These are phyloP conservation scores for Geosmithia morbida DNA, from an alignment of 2,329 filamentous ascomycete species.

Conservation along the genomic window DNA sequence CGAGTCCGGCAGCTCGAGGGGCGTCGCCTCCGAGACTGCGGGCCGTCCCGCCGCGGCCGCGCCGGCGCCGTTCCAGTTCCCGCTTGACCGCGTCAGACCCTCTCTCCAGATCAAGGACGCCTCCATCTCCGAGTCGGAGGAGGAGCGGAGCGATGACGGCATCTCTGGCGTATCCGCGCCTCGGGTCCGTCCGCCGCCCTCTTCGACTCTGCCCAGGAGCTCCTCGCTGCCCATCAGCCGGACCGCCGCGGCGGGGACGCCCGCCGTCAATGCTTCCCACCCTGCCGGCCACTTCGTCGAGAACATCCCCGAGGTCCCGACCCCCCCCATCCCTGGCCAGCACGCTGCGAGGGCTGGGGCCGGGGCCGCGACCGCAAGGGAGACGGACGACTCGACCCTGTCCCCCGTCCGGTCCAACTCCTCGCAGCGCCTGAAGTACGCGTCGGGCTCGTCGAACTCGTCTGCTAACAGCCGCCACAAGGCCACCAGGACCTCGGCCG, in stretches of 20 bases:
- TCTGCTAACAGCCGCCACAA: constrained; percentile 36
- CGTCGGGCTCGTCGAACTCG: constrained; percentile 35
- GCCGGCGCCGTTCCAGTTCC: constrained; percentile 9
- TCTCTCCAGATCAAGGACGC: constrained; percentile 12
- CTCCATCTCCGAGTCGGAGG: constrained; percentile 28
- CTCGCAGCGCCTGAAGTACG: constrained; percentile 24
- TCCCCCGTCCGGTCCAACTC: constrained; percentile 8
- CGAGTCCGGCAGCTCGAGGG: too few relatives aligned
- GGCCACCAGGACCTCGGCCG: constrained; percentile 42
- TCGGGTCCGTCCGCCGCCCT: too few relatives aligned
- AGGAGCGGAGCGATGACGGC: constrained; percentile 2
- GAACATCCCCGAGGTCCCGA: constrained; percentile 14
- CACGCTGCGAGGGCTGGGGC: not conserved
- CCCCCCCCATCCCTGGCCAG: constrained; percentile 12
- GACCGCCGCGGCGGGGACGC: not conserved
- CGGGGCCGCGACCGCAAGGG: constrained; percentile 6
- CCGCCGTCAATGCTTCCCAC: too few relatives aligned
- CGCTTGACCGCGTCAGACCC: constrained; percentile 15
- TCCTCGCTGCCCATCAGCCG: not conserved
- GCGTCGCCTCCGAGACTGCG: not conserved
- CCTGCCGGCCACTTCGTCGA: constrained; percentile 13
- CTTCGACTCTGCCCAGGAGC: not conserved
- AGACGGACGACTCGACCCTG: constrained; percentile 17
- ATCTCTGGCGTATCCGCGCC: not conserved
- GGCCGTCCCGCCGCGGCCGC: not conserved